These are phyloP conservation scores for Carex pumila DNA, from an alignment of 176 grass and related monocot species.

Conservation along the genomic window DNA sequence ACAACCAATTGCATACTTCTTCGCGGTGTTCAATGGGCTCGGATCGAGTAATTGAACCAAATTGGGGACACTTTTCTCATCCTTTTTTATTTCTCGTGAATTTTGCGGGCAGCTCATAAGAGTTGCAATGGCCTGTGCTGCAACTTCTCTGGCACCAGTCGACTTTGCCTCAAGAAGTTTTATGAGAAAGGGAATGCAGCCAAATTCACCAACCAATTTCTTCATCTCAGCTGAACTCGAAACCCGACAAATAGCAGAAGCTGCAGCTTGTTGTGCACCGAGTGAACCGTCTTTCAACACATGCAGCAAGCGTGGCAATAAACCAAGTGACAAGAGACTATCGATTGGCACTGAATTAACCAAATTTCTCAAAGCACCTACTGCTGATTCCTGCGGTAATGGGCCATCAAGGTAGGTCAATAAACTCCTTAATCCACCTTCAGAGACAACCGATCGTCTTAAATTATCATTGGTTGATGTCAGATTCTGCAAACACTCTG, in stretches of 20 bases:
- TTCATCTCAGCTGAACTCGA: conserved; percentile 70
- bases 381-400: conserved; percentile 59
- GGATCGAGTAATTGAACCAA: conserved; percentile 93
- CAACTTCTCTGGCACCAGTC: conserved; percentile 55
- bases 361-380: conserved; percentile 73
- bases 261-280: conserved; percentile 64
- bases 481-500: conserved; percentile 82
- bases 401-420: conserved; percentile 74
- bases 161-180: conserved; percentile 83
- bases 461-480: conserved; percentile 68
- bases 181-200: conserved; percentile 60
- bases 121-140: conserved; percentile 71
- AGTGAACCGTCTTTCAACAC: conserved; percentile 70
- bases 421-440: conserved; percentile 80
- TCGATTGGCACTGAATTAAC: conserved; percentile 48
- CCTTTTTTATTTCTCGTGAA: conserved; percentile 64
- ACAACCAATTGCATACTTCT: conserved; percentile 92
- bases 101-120: conserved; percentile 65
- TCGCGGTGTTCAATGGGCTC: conserved; percentile 77
- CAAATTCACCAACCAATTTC: conserved; percentile 63
- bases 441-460: conserved; percentile 52
- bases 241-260: conserved; percentile 61
- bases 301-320: conserved; percentile 70
- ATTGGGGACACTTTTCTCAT: conserved; percentile 95
- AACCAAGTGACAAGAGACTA: conserved; percentile 60